phyloP scores from a whole-genome alignment of 2,329 filamentous ascomycete genomes.

The Colletotrichum melonis region DNA sequence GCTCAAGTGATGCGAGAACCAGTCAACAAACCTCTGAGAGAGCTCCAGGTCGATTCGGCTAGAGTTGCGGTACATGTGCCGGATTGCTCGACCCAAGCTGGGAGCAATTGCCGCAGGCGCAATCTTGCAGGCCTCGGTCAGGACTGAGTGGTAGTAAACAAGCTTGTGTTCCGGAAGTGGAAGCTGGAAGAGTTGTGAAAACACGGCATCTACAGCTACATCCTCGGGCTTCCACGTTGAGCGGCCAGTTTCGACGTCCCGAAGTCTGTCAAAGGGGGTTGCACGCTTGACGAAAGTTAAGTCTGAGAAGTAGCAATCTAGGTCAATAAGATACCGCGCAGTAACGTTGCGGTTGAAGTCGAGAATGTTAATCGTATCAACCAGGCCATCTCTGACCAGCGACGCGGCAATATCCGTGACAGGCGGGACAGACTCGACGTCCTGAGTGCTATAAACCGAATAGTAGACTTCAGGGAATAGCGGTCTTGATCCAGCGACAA shows the following conservation, averaged over 20 bases:
- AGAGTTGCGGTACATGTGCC: slow-evolving; percentile 87
- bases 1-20: slow-evolving; percentile 97
- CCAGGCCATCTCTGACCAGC: slow-evolving; percentile 84
- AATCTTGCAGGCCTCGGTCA: slow-evolving; percentile 96
- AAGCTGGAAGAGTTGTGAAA: slow-evolving; percentile 92
- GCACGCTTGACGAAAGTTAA: slow-evolving; percentile 94
- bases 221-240: slow-evolving; percentile 98
- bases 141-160: slow-evolving; percentile 94
- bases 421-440: slow-evolving; percentile 88
- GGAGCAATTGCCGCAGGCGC: slow-evolving; percentile 97
- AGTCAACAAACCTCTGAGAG: slow-evolving; percentile 89
- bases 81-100: slow-evolving; percentile 90
- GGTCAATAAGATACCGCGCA: slow-evolving; percentile 89
- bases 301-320: slow-evolving; percentile 93
- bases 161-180: slow-evolving; percentile 91
- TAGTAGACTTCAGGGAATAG: slow-evolving; percentile 95
- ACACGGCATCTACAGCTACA: slow-evolving; percentile 95
- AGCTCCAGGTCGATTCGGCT: slow-evolving; percentile 89
- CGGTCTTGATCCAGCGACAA: slow-evolving; percentile 78
- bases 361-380: slow-evolving; percentile 93
- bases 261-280: slow-evolving; percentile 90
- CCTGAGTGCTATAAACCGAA: slow-evolving; percentile 90
- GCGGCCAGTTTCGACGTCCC: slow-evolving; percentile 71
- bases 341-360: slow-evolving; percentile 91
- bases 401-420: slow-evolving; percentile 81